Evolutionary conservation across 805 yeast genomes (phyloP).

Genomic region (Zygosaccharomyces bisporus): DNA sequence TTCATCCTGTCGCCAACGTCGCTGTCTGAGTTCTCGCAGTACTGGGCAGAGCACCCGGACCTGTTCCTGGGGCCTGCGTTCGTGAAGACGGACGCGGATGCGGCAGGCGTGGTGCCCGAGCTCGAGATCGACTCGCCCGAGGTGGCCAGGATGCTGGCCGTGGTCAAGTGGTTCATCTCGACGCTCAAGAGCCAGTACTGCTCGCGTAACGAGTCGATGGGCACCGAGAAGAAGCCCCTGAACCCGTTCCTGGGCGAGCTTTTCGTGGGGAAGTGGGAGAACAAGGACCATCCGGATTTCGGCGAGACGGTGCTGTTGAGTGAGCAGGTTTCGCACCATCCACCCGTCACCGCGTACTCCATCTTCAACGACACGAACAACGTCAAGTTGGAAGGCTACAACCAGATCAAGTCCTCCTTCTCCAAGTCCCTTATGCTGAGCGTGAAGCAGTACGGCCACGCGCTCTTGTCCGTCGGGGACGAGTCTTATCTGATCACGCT

Average conservation of each 20-base stretch:
- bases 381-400: constrained; percentile 78
- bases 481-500: constrained; percentile 79
- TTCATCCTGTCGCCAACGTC: constrained; percentile 90
- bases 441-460: constrained; percentile 92
- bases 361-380: constrained; percentile 69
- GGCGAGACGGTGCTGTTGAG: constrained; percentile 79
- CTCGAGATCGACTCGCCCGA: constrained; percentile 45
- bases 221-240: constrained; percentile 95
- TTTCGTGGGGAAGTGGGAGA: constrained; percentile 85
- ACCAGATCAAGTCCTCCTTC: constrained; percentile 81
- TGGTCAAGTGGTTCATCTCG: constrained; percentile 85
- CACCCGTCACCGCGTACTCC: constrained; percentile 93
- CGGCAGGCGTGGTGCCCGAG: constrained; percentile 33
- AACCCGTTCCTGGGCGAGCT: constrained; percentile 96
- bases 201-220: constrained; percentile 84
- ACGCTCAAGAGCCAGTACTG: constrained; percentile 92
- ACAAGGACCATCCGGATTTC: constrained; percentile 45
- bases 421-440: constrained; percentile 68
- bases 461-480: constrained; percentile 59
- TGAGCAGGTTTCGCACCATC: constrained; percentile 97
- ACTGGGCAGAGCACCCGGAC: constrained; percentile 93
- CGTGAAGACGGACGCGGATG: constrained; percentile 31
- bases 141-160: constrained; percentile 61
- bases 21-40: constrained; percentile 84
- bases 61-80: constrained; percentile 69